Base-by-base conservation (phyloP, 2,329 filamentous ascomycete species). In the Fusarium multiceps region DNA sequence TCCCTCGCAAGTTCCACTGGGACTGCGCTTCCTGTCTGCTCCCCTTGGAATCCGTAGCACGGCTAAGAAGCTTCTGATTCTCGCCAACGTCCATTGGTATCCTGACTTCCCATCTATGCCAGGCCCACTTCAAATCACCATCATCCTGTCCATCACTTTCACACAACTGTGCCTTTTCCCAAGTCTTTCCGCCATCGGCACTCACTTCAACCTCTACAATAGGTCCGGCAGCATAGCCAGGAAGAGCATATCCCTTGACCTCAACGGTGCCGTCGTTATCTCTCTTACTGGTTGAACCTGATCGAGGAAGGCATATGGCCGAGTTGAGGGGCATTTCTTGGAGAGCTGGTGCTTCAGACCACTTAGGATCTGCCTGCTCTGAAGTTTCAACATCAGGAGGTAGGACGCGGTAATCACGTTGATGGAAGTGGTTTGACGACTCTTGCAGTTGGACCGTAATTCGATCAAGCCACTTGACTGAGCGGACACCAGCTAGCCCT, bases 271-370 rank as follows among this genome's bases (percentile, higher is more conserved):
- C 25, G 7, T 47, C 7, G 0, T 6, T 3, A 0, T 2, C 5
- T n/a, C 45, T 47, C 18, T 20, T 28, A 3, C 45, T 14, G 1
- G 45, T 47, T 0, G 45, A 47, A 7, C 45, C 45, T 6, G 45
- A 47, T 6, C 45, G 45, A 9, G 45, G 45, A 20, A 47, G 45
- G 10, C 25, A 47, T 28, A 47, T 28, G 5, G 45, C 45, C 3
- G 45, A 47, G 12, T 47, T 47, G 7, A 47, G 25, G 18, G 45
- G 45, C 45, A 47, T 47, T 4, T 47, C 45, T 13, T 47, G 45
- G 1, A 47, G 45, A n/a, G 45, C 0, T 18, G 45, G 45, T 28
- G 45, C 45, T 2, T 47, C 25, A 1, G 45, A 28, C 45, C 45
- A 47, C 11, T 47, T 47, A 3, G 45, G 25, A 14, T 47, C 45